Evolutionary conservation across 106 monocot species (phyloP).

Genomic region (Dendrobium huoshanense): DNA sequence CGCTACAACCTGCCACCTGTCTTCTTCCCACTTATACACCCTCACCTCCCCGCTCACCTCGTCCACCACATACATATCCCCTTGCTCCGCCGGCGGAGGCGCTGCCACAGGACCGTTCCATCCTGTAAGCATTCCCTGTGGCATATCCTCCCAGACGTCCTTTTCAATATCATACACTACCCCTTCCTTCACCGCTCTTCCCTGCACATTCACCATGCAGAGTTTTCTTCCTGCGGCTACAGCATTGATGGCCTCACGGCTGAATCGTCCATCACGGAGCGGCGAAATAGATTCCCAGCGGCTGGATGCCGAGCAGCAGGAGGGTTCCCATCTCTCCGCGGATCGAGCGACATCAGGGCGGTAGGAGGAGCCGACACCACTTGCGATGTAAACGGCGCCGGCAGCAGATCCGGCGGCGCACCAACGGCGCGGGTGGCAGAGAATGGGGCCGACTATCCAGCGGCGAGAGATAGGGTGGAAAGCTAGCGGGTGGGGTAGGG

Average conservation of each 20-base stretch:
- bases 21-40: conserved; percentile 42
- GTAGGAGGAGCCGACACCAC: conserved; percentile 56
- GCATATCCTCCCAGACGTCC: conserved; percentile 70
- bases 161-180: conserved; percentile 33
- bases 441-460: conserved; percentile 47
- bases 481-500: conserved; percentile 46
- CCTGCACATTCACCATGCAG: conserved; percentile 54
- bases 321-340: conserved; percentile 36
- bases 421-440: conserved; percentile 71
- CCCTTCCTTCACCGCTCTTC: conserved; percentile 47
- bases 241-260: conserved; percentile 58
- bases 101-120: conserved; percentile 69
- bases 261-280: conserved; percentile 67
- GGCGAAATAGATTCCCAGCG: conserved; percentile 46
- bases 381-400: conserved; percentile 39
- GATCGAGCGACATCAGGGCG: conserved; percentile 47
- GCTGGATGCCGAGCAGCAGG: background rate
- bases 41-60: conserved; percentile 37
- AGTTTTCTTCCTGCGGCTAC: conserved; percentile 46
- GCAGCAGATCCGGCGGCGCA: conserved; percentile 42
- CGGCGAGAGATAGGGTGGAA: conserved; percentile 35
- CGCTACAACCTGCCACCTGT: conserved; percentile 42
- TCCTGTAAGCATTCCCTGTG: conserved; percentile 47
- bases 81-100: conserved; percentile 6
- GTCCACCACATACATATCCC: conserved; percentile 41